Conservation (phyloP, 345 rosid species). For the Laguncularia racemosa region DNA sequence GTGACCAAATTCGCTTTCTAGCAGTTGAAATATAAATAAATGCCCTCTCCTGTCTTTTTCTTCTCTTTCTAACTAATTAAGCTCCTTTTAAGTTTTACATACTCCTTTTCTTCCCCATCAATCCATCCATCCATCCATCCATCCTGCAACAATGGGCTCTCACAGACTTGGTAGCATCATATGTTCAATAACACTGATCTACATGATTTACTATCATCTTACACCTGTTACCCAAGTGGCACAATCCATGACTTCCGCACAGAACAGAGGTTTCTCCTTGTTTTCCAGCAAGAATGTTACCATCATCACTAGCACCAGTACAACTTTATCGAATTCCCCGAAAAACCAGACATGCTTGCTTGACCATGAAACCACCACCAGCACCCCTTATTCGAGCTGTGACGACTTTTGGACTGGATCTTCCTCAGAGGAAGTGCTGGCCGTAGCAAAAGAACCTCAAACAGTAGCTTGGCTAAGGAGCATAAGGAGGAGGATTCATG, state of each 20-base stretch:
- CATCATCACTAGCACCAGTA: neutral
- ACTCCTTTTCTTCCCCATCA: no score
- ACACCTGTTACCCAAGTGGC: neutral
- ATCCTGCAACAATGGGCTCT: no score
- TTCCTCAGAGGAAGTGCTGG: conserved; percentile 30
- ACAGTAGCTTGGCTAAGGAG: conserved; percentile 47
- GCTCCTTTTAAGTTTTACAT: no score
- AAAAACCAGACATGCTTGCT: conserved; percentile 7
- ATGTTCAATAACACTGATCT: conserved; percentile 6
- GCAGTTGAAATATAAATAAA: neutral
- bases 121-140: no score
- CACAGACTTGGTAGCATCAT: no score
- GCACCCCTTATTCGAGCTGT: conserved; percentile 6
- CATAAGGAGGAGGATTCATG: conserved; percentile 63
- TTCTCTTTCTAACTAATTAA: neutral
- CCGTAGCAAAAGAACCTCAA: conserved; percentile 29
- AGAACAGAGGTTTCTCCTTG: neutral
- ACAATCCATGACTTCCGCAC: neutral
- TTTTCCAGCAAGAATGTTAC: neutral
- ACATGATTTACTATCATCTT: conserved; percentile 8
- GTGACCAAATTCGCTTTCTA: conserved; percentile 15
- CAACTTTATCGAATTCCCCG: neutral
- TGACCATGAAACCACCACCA: neutral
- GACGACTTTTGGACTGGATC: conserved; percentile 15
- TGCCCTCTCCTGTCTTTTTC: neutral